Evolutionary conservation across 352 stramenopile species (phyloP), one percentile per base, ranked within the genome.

Genomic region (Globisporangium alternatum): DNA sequence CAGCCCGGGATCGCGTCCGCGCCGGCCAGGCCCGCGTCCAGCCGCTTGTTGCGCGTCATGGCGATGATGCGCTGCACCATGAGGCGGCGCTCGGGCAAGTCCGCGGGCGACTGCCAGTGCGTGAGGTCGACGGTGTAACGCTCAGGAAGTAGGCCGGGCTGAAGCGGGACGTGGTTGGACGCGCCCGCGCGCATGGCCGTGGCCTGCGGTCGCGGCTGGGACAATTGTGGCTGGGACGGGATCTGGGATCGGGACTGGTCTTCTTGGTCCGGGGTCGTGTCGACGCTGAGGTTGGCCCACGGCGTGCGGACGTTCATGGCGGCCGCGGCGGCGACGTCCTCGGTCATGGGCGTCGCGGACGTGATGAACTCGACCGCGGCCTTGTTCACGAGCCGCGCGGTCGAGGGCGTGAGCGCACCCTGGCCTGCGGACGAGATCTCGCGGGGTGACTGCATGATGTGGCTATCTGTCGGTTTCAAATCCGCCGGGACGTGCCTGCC

Each of bases 31-130:
- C 65, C 37, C 3, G 58, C 47, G 22, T 83, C 70, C 30, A 88
- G 66, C 28, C 75, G 68, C 57, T 90, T 90, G 65, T 76, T 86
- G 51, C 81, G 76, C 3, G 86, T 95, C 83, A 95, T 93, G 37
- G 83, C 83, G 64, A 95, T 95, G 69, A 95, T 95, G 33, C 86
- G 82, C 68, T 95, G 86, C 7, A 95, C 86, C 86, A 95, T 93
- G 2, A 95, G 73, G 0, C 86, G 69, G 0, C 86, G 83, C 63
- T 95, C 86, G 0, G 86, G 86, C 2, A 95, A 70, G 66, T 95
- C 86, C 0, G 77, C 81, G 9, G 83, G 81, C n/a, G 83, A 91
- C 75, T 95, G 86, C 86, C 86, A 95, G 60, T 93, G 86, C 9
- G 84, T 74, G 41, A 95, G 60, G 54, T 95, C 86, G 3, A 80